Conservation (phyloP, 1,284 basidiomycete species). For the Cutaneotrichosporon mucoides region DNA sequence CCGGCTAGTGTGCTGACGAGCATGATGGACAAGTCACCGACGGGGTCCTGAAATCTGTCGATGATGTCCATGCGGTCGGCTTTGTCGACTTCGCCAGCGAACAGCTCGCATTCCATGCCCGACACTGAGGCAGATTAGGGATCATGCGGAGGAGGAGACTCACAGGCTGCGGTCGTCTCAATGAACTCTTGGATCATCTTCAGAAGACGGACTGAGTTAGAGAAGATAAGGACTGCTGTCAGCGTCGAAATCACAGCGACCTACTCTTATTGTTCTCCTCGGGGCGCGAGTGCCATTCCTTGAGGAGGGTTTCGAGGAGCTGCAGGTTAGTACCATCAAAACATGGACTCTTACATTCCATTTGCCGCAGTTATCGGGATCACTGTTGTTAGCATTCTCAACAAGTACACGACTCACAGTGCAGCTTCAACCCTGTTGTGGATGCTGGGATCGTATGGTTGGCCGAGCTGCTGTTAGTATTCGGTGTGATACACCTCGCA, state of each 20-base stretch:
- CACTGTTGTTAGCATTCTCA: constrained; percentile 23
- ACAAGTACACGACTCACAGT: constrained; percentile 22
- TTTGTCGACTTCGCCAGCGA: constrained; percentile 50
- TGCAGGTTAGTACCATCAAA: constrained; percentile 24
- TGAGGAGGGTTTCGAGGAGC: constrained; percentile 48
- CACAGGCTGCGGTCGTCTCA: constrained; percentile 31
- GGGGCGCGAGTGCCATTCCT: constrained; percentile 47
- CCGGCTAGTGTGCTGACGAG: constrained; percentile 46
- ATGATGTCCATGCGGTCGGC: constrained; percentile 49
- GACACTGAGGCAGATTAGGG: constrained; percentile 24
- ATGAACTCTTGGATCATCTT: constrained; percentile 51
- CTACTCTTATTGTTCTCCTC: constrained; percentile 48
- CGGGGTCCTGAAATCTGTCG: constrained; percentile 51
- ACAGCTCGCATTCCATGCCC: constrained; percentile 42
- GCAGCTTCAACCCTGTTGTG: constrained; percentile 30
- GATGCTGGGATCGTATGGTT: constrained; percentile 24
- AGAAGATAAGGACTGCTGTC: constrained; percentile 50
- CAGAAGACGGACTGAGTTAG: constrained; percentile 50
- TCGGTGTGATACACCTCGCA: too few relatives aligned
- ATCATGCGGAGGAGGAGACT: constrained; percentile 30
- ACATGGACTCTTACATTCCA: too few relatives aligned
- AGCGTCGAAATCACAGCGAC: constrained; percentile 2
- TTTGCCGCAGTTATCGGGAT: constrained; percentile 52
- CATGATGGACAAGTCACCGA: constrained; percentile 46
- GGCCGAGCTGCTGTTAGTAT: constrained; percentile 23